Percentiles rank a stretch among this genome's conserved stretches.
Evolutionary conservation across 2,329 filamentous ascomycete genomes (phyloP).

Genomic region (Periconia sp.): DNA sequence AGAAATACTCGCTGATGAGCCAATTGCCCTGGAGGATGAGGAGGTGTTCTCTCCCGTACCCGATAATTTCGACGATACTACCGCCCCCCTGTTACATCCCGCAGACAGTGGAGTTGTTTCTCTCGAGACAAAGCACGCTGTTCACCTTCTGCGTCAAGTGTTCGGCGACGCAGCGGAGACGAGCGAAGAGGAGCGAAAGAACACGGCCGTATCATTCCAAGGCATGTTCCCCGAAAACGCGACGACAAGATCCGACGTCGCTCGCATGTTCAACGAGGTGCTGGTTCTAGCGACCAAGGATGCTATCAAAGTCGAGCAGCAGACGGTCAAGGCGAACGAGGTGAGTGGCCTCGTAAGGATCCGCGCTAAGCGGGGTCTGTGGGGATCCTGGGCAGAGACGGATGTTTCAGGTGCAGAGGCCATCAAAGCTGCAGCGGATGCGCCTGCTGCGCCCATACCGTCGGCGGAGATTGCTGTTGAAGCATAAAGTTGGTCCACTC

Average conservation of each 20-base stretch:
- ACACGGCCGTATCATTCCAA: conserved; percentile 83
- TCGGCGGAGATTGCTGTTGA: conserved; percentile 13
- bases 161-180: conserved; percentile 77
- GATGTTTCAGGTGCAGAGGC: conserved; percentile 56
- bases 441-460: conserved; percentile 23
- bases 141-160: conserved; percentile 88
- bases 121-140: conserved; percentile 90
- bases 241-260: conserved; percentile 87
- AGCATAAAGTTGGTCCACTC: conserved; percentile 1
- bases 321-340: conserved; percentile 61
- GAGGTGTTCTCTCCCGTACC: conserved; percentile 44
- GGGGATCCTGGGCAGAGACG: conserved; percentile 93
- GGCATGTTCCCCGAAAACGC: conserved; percentile 82
- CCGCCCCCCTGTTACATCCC: conserved; percentile 76
- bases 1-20: conserved; percentile 35
- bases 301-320: conserved; percentile 94
- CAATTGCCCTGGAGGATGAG: conserved; percentile 41
- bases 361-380: conserved; percentile 90
- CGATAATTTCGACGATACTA: conserved; percentile 79
- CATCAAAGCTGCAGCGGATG: conserved; percentile 34
- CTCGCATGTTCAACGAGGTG: conserved; percentile 99
- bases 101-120: conserved; percentile 87
- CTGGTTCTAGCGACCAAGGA: conserved; percentile 97
- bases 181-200: conserved; percentile 73
- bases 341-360: conserved; percentile 84